Base-by-base conservation (phyloP, 257 asterid genomes). In the Leptodermis oblonga region DNA sequence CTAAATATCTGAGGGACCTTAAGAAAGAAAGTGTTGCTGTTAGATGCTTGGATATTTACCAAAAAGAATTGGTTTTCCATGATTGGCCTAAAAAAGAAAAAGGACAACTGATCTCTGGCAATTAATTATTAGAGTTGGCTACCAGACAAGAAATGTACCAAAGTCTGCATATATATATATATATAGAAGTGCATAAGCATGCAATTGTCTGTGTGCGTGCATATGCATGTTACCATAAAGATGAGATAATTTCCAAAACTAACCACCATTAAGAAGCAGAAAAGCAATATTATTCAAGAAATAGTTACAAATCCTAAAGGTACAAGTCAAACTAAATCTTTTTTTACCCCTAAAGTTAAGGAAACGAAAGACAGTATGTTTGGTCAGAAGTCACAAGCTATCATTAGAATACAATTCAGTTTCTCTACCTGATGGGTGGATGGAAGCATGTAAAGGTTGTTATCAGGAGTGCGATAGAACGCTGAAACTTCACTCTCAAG, bases 381-480 rank as follows among this genome's bases (percentile, higher is more conserved):
- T 22, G 18, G 46, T 67, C 61, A 30, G 6, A 67, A 33, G 62
- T n/a, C 15, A 34, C 49, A 48, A 33, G 17, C 17, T 28, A 26
- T 26, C 41, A 2, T 67, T 51, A 28, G 4, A 26, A 51, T 3
- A 30, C 46, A 9, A 33, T n/a, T 34, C 34, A 49, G 34, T 33
- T 52, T 73, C 79, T 83, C 28, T 73, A 94, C 99, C 99, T 91
- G 98, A 78, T 96, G 86, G 64, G 96, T 89, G 56, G 97, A 86
- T 46, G 99, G 99, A 77, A 94, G 97, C 98, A 94, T 94, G 86
- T 87, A 89, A 62, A 91, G 85, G 83, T 89, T 85, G 77, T 85
- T 94, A 73, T 91, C 97, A 67, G 99, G 99, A 74, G 90, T 83
- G 80, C 82, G 89, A 83, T 80, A 91, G 78, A 89, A 94, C 65